Evolutionary conservation across 169 alveolate genomes (phyloP), one percentile per base, ranked within the genome.

Genomic region (Eimeria necatrix): DNA sequence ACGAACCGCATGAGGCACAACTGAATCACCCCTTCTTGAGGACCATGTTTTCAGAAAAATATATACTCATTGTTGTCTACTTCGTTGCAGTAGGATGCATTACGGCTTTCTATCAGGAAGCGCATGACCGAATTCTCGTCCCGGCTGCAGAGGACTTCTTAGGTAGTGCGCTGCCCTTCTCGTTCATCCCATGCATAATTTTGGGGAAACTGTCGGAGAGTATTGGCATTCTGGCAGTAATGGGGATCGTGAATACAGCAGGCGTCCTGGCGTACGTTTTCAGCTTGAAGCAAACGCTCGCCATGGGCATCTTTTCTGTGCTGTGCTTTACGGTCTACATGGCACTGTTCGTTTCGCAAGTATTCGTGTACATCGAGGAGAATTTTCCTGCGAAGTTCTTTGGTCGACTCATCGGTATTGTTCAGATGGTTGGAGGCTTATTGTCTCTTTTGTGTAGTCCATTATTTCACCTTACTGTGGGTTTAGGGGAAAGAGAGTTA

Each of bases 371-470:
- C 76, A 92, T 96, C 32, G 96, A 93, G 64, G 93, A 78, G 9
- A 60, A 94, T 22, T 96, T 96, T 18, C 95, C 97, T 22, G 87
- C 97, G 10, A 20, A 59, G 53, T 80, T 89, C 81, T 96, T 96
- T 83, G 97, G 97, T n/a, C 95, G 95, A 32, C 70, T 96, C 8
- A 74, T 96, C 9, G 97, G 97, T 20, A 70, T 95, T 56, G 95
- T 96, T 5, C 91, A 94, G 59, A 56, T 95, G 52, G 81, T 89
- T 71, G 97, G 97, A 16, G 97, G 97, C 46, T 60, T 94, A 18
- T 78, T 94, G 59, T 95, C 97, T 20, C 74, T 95, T 10, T 22
- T 96, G 6, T 95, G 96, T 71, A 94, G 64, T 41, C 88, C 90
- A 1, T 71, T 96, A 49, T 96, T 91, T 84, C 95, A 96, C n/a